Conservation (phyloP, 2,329 filamentous ascomycete species). For the Paramyrothecium sp. region DNA sequence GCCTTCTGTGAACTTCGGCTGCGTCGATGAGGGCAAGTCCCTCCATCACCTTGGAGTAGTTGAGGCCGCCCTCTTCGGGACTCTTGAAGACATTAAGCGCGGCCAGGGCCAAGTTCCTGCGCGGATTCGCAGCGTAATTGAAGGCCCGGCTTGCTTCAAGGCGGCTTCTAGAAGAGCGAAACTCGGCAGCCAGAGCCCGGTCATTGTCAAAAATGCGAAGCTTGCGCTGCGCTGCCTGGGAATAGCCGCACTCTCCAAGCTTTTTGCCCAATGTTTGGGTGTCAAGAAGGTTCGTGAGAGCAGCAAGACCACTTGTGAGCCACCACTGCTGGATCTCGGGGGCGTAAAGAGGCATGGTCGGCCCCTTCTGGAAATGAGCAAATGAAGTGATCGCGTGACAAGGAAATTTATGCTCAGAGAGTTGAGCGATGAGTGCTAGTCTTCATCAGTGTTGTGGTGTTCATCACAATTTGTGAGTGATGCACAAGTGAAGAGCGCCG, state of each 20-base stretch:
- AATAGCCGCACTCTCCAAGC: conserved; percentile 29
- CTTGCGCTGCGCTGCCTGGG: conserved; percentile 24
- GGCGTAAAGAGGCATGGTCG: conserved; percentile 26
- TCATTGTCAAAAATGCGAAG: conserved; percentile 30
- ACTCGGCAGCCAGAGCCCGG: conserved; percentile 9
- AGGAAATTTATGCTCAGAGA: neutral
- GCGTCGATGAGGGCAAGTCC: conserved; percentile 29
- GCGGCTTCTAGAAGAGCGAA: conserved; percentile 16
- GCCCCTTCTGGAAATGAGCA: neutral
- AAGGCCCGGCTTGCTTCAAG: conserved; percentile 11
- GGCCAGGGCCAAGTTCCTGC: conserved; percentile 22
- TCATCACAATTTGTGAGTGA: too few relatives aligned
- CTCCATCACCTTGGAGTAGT: conserved; percentile 20
- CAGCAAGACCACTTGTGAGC: conserved; percentile 22
- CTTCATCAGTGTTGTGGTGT: too few relatives aligned
- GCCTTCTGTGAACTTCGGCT: conserved; percentile 28
- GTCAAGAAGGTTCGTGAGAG: conserved; percentile 23
- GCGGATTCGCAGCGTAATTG: conserved; percentile 22
- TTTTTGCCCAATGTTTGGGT: conserved; percentile 9
- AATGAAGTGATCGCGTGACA: neutral
- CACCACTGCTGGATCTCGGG: conserved; percentile 32
- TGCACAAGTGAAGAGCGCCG: too few relatives aligned
- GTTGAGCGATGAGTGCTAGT: too few relatives aligned
- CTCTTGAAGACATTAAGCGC: conserved; percentile 23
- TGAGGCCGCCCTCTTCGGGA: conserved; percentile 23